Evolutionary conservation across 1,284 basidiomycete species (phyloP).

Genomic region (Trichosporon sp.): DNA sequence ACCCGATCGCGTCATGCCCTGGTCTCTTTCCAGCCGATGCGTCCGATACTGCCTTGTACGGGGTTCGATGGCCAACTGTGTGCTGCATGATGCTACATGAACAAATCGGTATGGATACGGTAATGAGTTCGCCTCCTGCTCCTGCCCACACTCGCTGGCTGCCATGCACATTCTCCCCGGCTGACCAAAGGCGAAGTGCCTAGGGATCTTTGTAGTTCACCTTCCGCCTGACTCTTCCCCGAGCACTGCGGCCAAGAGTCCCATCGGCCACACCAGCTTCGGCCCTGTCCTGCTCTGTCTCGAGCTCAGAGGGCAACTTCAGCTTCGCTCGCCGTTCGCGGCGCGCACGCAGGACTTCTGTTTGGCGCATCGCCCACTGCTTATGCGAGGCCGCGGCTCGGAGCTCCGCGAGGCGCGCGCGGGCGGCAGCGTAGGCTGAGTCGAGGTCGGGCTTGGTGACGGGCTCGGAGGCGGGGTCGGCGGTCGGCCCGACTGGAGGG

Average conservation of each 20-base stretch:
- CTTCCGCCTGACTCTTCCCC: neutral
- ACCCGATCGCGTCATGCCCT: neutral
- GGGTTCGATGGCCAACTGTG: too few relatives aligned
- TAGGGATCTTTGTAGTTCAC: constrained; percentile 1
- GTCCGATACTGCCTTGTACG: neutral
- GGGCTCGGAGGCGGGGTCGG: neutral
- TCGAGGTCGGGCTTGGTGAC: neutral
- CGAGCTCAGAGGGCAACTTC: constrained; percentile 10
- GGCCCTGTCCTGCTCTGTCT: constrained; percentile 1
- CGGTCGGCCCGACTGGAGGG: too few relatives aligned
- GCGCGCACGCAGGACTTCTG: neutral
- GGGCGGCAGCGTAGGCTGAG: neutral
- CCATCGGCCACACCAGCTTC: neutral
- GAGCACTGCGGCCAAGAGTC: neutral
- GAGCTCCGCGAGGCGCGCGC: neutral
- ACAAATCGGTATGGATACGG: neutral
- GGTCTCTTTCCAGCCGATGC: neutral
- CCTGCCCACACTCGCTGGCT: neutral
- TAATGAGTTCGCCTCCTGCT: neutral
- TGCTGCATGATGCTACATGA: neutral
- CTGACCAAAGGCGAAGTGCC: neutral
- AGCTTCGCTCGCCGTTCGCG: neutral
- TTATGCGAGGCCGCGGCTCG: neutral
- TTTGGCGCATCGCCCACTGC: constrained; percentile 14
- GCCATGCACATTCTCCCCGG: too few relatives aligned